phyloP scores from a whole-genome alignment of 495 filamentous ascomycete species.

The Ramalina peruviana region DNA sequence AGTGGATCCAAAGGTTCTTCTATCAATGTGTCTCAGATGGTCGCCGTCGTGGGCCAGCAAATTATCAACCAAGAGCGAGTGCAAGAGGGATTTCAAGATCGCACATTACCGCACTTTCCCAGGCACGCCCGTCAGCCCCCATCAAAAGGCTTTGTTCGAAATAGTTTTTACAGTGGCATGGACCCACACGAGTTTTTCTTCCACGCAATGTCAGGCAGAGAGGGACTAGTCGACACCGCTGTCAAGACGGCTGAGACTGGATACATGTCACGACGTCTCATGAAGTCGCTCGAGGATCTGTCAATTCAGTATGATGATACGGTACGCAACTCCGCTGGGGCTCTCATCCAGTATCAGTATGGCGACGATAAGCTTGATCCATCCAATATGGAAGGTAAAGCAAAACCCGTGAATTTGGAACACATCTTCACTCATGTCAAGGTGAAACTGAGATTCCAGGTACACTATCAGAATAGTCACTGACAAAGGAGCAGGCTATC shows the following conservation, averaged over 20 bases:
- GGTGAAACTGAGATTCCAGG: conserved; percentile 13
- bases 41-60: conserved; percentile 92
- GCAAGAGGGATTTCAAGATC: conserved; percentile 88
- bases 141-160: conserved; percentile 90
- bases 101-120: conserved; percentile 86
- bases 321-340: conserved; percentile 71
- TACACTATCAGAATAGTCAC: not conserved
- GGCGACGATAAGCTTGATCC: conserved; percentile 92
- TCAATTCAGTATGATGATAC: conserved; percentile 87
- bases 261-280: conserved; percentile 95
- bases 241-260: conserved; percentile 98
- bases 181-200: conserved; percentile 87
- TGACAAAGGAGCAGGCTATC: not conserved
- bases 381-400: conserved; percentile 92
- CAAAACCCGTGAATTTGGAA: conserved; percentile 84
- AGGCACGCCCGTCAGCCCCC: conserved; percentile 82
- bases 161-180: conserved; percentile 95
- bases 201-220: conserved; percentile 95
- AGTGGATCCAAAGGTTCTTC: conserved; percentile 91
- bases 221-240: conserved; percentile 97
- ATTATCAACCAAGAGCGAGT: conserved; percentile 93
- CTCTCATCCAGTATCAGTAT: conserved; percentile 91
- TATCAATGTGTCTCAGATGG: conserved; percentile 99
- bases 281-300: conserved; percentile 95
- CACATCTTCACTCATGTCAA: conserved; percentile 82